A percentile compares a stretch with the other conserved stretches of the same genome.
These are phyloP conservation scores for Beta macrorhiza DNA, from an alignment of 179 eudicot genomes.

Conservation along the genomic window DNA sequence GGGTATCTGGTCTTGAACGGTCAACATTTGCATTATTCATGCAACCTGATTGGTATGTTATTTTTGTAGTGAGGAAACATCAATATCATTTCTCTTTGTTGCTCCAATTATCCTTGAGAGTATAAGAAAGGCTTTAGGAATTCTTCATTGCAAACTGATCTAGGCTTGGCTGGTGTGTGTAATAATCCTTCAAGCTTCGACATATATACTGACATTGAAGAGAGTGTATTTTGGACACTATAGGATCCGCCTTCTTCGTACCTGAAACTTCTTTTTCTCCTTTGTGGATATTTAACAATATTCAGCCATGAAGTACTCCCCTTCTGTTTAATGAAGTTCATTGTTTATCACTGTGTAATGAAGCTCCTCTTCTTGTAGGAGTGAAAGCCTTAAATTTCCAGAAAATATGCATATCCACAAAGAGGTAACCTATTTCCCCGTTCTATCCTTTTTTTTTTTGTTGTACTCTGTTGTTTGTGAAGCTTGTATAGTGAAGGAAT, in stretches of 20 bases:
- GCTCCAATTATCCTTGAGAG: neutral
- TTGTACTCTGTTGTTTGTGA: neutral
- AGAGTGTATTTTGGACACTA: neutral
- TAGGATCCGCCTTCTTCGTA: neutral
- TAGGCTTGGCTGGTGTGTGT: constrained; percentile 3
- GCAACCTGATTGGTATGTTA: constrained; percentile 94
- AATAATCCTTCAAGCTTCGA: neutral
- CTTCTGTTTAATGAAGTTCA: neutral
- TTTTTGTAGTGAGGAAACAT: neutral
- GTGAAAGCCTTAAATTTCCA: constrained; percentile 76
- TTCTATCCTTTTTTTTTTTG: neutral
- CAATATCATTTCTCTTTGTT: neutral
- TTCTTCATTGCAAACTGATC: neutral
- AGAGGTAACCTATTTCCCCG: constrained; percentile 48
- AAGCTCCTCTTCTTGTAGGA: constrained; percentile 47
- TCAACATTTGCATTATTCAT: constrained; percentile 93
- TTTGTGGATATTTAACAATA: neutral
- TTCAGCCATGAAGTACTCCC: constrained; percentile 6
- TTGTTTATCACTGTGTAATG: constrained; percentile 7
- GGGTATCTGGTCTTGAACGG: constrained; percentile 70
- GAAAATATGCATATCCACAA: constrained; percentile 66
- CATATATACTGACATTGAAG: neutral
- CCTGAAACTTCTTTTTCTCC: neutral
- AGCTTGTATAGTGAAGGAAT: neutral
- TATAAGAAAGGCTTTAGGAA: constrained; percentile 7